Evolutionary conservation across 2,329 filamentous ascomycete genomes (phyloP), one percentile per base, ranked within the genome.

Genomic region (Zymoseptoria crescenta): DNA sequence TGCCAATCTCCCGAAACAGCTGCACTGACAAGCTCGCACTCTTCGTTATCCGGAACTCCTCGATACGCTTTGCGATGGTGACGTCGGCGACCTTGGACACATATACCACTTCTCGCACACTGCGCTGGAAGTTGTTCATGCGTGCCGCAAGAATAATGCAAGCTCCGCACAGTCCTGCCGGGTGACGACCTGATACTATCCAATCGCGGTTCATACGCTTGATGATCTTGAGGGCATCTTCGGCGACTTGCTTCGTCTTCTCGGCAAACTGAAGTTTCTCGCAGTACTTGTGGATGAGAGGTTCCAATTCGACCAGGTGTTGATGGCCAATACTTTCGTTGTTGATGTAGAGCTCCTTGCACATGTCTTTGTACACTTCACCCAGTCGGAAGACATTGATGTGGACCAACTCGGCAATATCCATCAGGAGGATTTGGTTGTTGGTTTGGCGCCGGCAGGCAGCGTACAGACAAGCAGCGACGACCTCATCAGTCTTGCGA

Each of bases 111-210:
- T 99, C 94, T 29, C 91, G 85, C 10, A 96, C 86, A 0, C 91
- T 96, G 19, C 94, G 87, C 51, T 93, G 88, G 72, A 95, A 99
- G 74, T 97, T 97, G 81, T 96, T 96, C 88, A 97, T 97, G 56
- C 94, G 88, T 8, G 94, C 93, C 6, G 94, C 94, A 73, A 99
- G 87, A 62, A 99, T 89, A 53, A 99, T 82, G 65, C 92, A 96
- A 10, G 94, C 94, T 62, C 94, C 94, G 73, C 92, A 96, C 57
- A 97, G 87, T 65, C 94, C 94, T 6, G 93, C 93, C 16, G 94
- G 94, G 49, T 94, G 87, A 69, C 94, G 88, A 67, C 94, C 94
- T 72, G 92, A 91, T 52, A 92, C 87, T 84, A 99, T 97, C 92
- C 94, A 97, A 75, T 99, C 94, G 56, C 90, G 82, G 65, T 90